phyloP scores from a whole-genome alignment of 2,329 filamentous ascomycete genomes.

The Cadophora sp. region DNA sequence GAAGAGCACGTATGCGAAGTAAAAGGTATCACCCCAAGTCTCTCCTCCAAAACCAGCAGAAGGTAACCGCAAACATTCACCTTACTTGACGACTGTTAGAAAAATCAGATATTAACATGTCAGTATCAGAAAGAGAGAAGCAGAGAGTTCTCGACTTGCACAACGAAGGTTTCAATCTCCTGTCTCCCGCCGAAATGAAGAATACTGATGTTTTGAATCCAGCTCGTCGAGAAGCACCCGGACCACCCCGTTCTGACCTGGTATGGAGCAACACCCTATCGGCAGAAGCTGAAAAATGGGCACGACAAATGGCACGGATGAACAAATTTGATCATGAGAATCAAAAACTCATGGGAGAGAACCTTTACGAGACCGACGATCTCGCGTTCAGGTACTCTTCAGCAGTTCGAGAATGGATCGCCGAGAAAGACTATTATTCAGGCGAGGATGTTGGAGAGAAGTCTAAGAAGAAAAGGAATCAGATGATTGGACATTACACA shows the following conservation, averaged over 20 bases:
- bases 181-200: neutral
- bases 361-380: neutral
- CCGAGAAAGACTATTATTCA: neutral
- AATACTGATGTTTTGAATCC: neutral
- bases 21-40: no score
- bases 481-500: neutral
- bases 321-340: neutral
- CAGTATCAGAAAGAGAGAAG: neutral
- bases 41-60: neutral
- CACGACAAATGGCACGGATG: neutral
- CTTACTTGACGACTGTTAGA: no score
- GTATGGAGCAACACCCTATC: neutral
- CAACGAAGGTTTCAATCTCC: neutral
- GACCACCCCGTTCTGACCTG: neutral
- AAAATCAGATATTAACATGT: neutral
- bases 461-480: neutral
- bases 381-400: neutral
- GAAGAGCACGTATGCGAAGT: no score
- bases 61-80: no score
- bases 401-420: neutral
- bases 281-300: neutral
- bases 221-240: slow-evolving; percentile 1
- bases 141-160: neutral
- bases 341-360: neutral
- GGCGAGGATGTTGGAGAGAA: neutral